Evolutionary conservation across 106 monocot species (phyloP), one percentile per base, ranked within the genome.

Genomic region (Gastrodia elata): DNA sequence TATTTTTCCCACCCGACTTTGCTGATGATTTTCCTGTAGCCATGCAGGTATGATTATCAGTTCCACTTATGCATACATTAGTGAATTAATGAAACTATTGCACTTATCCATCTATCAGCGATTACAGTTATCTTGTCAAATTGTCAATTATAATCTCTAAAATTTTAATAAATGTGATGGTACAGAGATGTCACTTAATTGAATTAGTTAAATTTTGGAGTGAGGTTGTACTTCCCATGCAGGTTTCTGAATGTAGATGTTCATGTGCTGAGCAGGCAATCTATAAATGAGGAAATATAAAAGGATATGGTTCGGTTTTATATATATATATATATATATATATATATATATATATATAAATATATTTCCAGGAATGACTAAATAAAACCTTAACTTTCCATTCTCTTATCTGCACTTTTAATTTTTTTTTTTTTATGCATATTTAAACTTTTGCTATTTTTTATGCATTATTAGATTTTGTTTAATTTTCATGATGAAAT

Each of bases 1-100:
- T 97, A 34, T 97, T 97, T 81, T 97, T 97, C 78, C 96, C 96
- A 34, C 96, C 96, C 15, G 96, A 97, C 80, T 97, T 97, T 84
- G 90, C 82, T 9, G 96, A 97, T 82, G 96, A 97, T 38, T 97
- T 97, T 71, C 96, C 96, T 72, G 96, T 97, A 34, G 87, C 96
- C 38, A 97, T 97, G 96, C 96, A 97, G 92, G 96, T 97, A 72
- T 28, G 22, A 11, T 61, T 61, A 10, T 61, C 10, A 61, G 32
- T 61, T 61, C 59, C 9, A 32, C 32, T 61, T 13, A 32, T 61
- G 13, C 52, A 4, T n/a, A 52, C 4, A n/a, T 52, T 52, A n/a
- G 52, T 52, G 52, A 22, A 52, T 22, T 52, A n/a, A n/a, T n/a
- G 22, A 52, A 22, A 4, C 3, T 52, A 52, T 52, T 52, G 49